Evolutionary conservation across 208 protist genomes (phyloP).

Genomic region (Kentomonas sorsogonicus): DNA sequence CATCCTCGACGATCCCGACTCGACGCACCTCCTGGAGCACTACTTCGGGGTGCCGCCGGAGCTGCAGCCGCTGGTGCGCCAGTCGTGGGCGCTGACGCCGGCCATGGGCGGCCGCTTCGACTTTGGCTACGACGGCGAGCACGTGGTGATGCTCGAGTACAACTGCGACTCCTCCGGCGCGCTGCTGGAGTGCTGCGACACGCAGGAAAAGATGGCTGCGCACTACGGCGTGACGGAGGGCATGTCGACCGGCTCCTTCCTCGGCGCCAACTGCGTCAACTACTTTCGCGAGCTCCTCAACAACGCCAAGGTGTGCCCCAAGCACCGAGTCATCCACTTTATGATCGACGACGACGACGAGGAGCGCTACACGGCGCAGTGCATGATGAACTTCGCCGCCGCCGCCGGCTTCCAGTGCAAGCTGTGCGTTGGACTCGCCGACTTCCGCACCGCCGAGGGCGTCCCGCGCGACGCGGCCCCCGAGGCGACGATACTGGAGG

Average conservation of each 20-base stretch:
- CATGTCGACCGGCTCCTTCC: constrained; percentile 64
- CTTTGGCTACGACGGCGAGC: constrained; percentile 72
- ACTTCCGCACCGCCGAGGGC: constrained; percentile 32
- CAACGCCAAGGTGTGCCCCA: constrained; percentile 42
- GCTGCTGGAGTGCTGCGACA: constrained; percentile 75
- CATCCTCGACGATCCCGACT: constrained; percentile 45
- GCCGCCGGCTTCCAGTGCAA: constrained; percentile 59
- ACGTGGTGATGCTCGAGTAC: constrained; percentile 72
- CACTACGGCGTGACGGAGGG: constrained; percentile 50
- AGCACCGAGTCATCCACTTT: constrained; percentile 65
- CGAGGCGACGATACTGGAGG: constrained; percentile 15
- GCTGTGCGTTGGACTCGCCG: constrained; percentile 48
- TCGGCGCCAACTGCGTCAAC: constrained; percentile 38
- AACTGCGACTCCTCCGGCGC: constrained; percentile 76
- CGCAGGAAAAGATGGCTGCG: constrained; percentile 77
- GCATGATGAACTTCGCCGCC: constrained; percentile 59
- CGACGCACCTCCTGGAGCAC: constrained; percentile 47
- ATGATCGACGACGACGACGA: constrained; percentile 84
- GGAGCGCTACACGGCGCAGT: constrained; percentile 75
- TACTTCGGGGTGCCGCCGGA: constrained; percentile 70
- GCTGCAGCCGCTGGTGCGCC: constrained; percentile 53
- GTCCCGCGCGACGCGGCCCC: constrained; percentile 8
- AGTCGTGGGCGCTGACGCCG: constrained; percentile 47
- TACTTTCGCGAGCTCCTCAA: constrained; percentile 42
- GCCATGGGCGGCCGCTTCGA: constrained; percentile 67